Evolutionary conservation across 371 early-diverging fungal species (phyloP).

Genomic region (Rhizopus delemar): DNA sequence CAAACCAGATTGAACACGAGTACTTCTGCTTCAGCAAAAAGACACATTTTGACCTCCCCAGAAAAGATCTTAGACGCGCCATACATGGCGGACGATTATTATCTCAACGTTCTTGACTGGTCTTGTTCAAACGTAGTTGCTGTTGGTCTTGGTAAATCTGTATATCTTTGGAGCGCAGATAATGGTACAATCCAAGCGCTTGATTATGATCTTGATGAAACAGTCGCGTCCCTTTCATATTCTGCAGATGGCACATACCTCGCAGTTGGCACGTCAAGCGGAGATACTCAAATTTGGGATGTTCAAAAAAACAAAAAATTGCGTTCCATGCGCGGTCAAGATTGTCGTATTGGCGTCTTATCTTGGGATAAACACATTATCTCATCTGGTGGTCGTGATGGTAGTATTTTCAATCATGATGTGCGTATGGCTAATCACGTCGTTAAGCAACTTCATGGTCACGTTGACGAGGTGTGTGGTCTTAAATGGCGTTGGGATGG

Average conservation of each 20-base stretch:
- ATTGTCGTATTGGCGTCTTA: slow-evolving; percentile 79
- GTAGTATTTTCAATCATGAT: slow-evolving; percentile 93
- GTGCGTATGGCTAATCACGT: slow-evolving; percentile 82
- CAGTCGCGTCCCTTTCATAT: slow-evolving; percentile 78
- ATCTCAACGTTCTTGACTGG: slow-evolving; percentile 98
- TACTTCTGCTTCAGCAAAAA: slow-evolving; percentile 41
- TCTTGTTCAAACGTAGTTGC: slow-evolving; percentile 78
- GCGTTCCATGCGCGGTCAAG: slow-evolving; percentile 77
- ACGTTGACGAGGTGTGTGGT: slow-evolving; percentile 92
- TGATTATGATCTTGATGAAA: slow-evolving; percentile 54
- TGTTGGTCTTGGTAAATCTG: slow-evolving; percentile 83
- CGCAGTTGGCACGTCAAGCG: slow-evolving; percentile 82
- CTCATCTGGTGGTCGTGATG: slow-evolving; percentile 86
- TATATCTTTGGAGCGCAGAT: slow-evolving; percentile 93
- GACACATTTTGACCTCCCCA: slow-evolving; percentile 71
- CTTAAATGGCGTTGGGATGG: slow-evolving; percentile 92
- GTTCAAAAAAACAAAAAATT: slow-evolving; percentile 65
- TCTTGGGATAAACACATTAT: slow-evolving; percentile 87
- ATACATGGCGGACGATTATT: slow-evolving; percentile 94
- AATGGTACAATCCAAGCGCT: slow-evolving; percentile 75
- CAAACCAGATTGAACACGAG: slow-evolving; percentile 35
- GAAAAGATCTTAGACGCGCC: slow-evolving; percentile 89
- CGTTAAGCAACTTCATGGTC: slow-evolving; percentile 65
- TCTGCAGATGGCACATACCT: slow-evolving; percentile 77
- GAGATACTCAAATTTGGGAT: slow-evolving; percentile 91